phyloP scores from a whole-genome alignment of 441 rosid genomes.

The Omphalea diandra region DNA sequence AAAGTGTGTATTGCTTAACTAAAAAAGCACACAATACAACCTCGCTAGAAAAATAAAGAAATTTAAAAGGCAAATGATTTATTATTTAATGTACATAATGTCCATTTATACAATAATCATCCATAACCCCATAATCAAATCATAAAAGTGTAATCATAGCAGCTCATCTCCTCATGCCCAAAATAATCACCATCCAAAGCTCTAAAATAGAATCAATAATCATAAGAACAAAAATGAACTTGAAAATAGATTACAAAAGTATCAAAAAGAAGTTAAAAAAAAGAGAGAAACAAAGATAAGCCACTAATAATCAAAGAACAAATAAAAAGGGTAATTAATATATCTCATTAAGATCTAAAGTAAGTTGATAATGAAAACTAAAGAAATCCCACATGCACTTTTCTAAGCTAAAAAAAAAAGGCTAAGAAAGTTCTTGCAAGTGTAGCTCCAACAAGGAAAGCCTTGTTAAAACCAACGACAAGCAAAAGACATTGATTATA shows the following conservation, averaged over 20 bases:
- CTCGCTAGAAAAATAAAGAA: neutral
- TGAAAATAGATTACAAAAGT: too few species aligned
- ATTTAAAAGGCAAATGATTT: constrained; percentile 28
- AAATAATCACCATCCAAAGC: constrained; percentile 7
- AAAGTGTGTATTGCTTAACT: neutral
- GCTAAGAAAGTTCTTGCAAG: constrained; percentile 56
- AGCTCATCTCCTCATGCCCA: constrained; percentile 6
- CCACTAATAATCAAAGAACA: neutral
- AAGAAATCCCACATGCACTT: too few species aligned
- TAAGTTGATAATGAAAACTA: constrained; percentile 20
- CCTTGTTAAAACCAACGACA: constrained; percentile 36
- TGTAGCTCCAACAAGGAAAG: constrained; percentile 43
- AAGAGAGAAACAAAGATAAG: constrained; percentile 13
- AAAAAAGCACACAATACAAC: neutral
- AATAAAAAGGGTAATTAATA: constrained; percentile 16
- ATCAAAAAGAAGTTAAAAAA: neutral
- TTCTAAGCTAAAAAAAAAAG: constrained; percentile 57
- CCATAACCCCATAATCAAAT: constrained; percentile 6
- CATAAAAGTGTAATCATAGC: constrained; percentile 5
- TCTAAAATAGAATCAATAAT: constrained; percentile 20
- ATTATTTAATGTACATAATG: constrained; percentile 33
- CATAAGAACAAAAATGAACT: constrained; percentile 23
- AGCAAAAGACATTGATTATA: neutral
- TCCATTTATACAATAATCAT: constrained; percentile 27
- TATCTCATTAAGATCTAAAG: constrained; percentile 21